A percentile compares a stretch with the other conserved stretches of the same genome.
Evolutionary conservation across 2,329 filamentous ascomycete genomes (phyloP).

Genomic region (Cordyceps javanica): DNA sequence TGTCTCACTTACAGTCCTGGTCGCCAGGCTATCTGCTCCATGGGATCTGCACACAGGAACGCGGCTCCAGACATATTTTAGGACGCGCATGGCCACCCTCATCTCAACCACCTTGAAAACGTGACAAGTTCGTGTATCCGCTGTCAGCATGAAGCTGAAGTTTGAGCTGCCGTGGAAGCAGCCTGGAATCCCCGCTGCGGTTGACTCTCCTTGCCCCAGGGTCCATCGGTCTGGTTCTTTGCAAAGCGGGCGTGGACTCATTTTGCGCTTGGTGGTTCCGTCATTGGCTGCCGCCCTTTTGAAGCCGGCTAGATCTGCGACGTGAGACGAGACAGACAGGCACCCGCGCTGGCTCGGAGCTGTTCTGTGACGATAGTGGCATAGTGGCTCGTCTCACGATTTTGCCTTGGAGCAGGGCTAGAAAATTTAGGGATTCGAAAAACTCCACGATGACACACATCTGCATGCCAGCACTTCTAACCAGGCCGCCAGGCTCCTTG

Average conservation of each 20-base stretch:
- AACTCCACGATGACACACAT: background rate
- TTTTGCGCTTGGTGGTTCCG: background rate
- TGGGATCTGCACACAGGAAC: background rate
- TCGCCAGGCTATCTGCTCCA: background rate
- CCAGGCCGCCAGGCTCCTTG: background rate
- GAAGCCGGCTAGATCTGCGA: constrained; percentile 1
- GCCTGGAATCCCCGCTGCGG: background rate
- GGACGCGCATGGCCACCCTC: background rate
- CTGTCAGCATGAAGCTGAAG: background rate
- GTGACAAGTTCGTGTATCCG: background rate
- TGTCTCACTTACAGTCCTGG: background rate
- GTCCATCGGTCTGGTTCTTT: background rate
- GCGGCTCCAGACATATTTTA: background rate
- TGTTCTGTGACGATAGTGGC: too few species aligned
- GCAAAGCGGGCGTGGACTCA: background rate
- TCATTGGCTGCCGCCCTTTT: background rate
- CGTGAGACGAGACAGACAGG: background rate
- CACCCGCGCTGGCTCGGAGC: too few species aligned
- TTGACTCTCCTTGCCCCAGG: background rate
- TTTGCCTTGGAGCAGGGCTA: too few species aligned
- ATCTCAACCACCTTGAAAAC: background rate
- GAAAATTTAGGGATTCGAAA: too few species aligned
- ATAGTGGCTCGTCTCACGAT: too few species aligned
- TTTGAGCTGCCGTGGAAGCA: background rate
- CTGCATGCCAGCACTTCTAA: background rate